phyloP scores from a whole-genome alignment of 2,329 filamentous ascomycete species.

The Ceratocystis huliohia region DNA sequence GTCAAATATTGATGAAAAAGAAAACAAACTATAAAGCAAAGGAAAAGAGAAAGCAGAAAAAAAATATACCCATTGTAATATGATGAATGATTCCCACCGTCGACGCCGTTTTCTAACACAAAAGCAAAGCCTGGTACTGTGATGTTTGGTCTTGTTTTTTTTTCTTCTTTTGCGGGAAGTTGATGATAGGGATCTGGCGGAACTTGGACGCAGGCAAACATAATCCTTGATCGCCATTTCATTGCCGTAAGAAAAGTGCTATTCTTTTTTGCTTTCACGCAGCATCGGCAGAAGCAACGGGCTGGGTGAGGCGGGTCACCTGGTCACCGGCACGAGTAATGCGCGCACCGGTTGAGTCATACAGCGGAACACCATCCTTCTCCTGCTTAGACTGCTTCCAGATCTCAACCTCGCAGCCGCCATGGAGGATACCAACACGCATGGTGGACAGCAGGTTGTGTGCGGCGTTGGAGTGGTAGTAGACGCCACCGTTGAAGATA shows the following conservation, averaged over 20 bases:
- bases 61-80: conserved; percentile 6
- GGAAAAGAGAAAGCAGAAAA: conserved; percentile 5
- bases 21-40: neutral
- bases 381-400: conserved; percentile 80
- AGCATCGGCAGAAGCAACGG: conserved; percentile 70
- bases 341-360: conserved; percentile 66
- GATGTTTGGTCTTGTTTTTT: neutral
- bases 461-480: conserved; percentile 78
- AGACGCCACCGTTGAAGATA: conserved; percentile 85
- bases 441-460: conserved; percentile 83
- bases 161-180: neutral
- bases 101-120: conserved; percentile 14
- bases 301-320: conserved; percentile 69
- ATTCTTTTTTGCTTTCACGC: conserved; percentile 39
- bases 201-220: neutral
- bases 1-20: neutral
- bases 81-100: conserved; percentile 7
- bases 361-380: conserved; percentile 66
- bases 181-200: neutral
- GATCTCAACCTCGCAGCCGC: conserved; percentile 81
- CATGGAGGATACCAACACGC: conserved; percentile 74
- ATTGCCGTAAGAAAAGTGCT: neutral
- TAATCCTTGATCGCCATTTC: neutral
- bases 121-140: conserved; percentile 8
- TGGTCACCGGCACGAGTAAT: conserved; percentile 79